These are phyloP conservation scores for Serpula lacrymans DNA, from an alignment of 768 basidiomycete species.

Conservation along the genomic window DNA sequence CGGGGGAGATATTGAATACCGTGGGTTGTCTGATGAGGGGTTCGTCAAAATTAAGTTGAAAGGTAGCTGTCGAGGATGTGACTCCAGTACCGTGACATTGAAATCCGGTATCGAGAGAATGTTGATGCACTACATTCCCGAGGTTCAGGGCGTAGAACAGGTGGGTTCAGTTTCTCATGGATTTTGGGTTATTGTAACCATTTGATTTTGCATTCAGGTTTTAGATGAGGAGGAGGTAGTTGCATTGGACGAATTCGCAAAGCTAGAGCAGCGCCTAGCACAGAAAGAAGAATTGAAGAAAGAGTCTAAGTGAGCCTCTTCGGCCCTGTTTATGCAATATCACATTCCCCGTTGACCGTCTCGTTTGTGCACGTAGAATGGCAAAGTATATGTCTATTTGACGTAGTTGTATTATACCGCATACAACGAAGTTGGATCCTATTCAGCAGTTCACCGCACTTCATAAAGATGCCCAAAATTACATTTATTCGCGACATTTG, in stretches of 20 bases:
- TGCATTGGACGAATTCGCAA: conserved; percentile 84
- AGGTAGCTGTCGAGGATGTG: conserved; percentile 95
- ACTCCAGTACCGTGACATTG: conserved; percentile 89
- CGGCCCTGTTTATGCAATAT: conserved; percentile 1
- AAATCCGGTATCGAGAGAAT: conserved; percentile 98
- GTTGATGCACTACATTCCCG: conserved; percentile 98
- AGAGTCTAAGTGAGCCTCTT: conserved; percentile 44
- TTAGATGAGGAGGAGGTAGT: conserved; percentile 88
- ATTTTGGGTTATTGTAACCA: conserved; percentile 1
- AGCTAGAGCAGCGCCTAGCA: conserved; percentile 71
- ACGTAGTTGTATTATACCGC: conserved; percentile 1
- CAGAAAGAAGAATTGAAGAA: conserved; percentile 35
- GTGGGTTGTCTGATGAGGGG: conserved; percentile 82
- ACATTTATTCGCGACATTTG: too few relatives aligned
- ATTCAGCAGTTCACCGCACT: too few relatives aligned
- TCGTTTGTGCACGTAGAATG: conserved; percentile 49
- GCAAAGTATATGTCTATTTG: conserved; percentile 81
- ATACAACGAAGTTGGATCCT: too few relatives aligned
- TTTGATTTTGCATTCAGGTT: conserved; percentile 45
- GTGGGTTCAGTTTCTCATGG: conserved; percentile 34
- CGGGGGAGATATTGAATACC: conserved; percentile 96
- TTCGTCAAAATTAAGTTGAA: conserved; percentile 88
- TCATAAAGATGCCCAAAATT: too few relatives aligned
- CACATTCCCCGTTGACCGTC: conserved; percentile 7
- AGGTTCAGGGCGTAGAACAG: conserved; percentile 90